Evolutionary conservation across 1,139 yeast species (phyloP).

Genomic region (Scheffersomyces quercinus): DNA sequence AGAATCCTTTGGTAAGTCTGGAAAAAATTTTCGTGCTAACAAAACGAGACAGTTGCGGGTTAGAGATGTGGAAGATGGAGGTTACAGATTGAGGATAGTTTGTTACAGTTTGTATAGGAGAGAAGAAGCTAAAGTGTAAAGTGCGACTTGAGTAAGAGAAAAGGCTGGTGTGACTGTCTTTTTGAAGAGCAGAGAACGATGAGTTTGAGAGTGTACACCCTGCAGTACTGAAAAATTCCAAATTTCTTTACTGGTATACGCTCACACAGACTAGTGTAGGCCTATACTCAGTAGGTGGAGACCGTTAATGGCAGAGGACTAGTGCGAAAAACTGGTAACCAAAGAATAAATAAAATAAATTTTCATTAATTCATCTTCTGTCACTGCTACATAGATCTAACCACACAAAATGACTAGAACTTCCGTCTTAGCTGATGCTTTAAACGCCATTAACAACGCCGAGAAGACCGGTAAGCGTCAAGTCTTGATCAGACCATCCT

Average conservation of each 20-base stretch:
- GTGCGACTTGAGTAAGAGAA: too few species aligned
- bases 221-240: neutral
- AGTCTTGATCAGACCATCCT: slow-evolving; percentile 95
- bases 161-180: slow-evolving; percentile 10
- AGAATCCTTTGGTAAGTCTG: neutral
- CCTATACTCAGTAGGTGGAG: too few species aligned
- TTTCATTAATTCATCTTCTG: neutral
- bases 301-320: too few species aligned
- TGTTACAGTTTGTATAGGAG: neutral
- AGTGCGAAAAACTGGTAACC: too few species aligned
- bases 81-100: slow-evolving; percentile 1
- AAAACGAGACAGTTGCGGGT: neutral
- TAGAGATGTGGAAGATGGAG: slow-evolving; percentile 1
- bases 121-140: neutral
- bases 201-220: too few species aligned
- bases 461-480: slow-evolving; percentile 99
- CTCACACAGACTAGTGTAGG: neutral
- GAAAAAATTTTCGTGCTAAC: slow-evolving; percentile 9
- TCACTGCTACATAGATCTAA: neutral
- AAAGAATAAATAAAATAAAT: too few species aligned
- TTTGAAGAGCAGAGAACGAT: neutral
- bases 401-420: slow-evolving; percentile 79
- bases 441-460: slow-evolving; percentile 96
- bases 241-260: neutral
- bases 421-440: slow-evolving; percentile 97